phyloP scores from a whole-genome alignment of 1,139 yeast species.

The Kazachstania sp. region DNA sequence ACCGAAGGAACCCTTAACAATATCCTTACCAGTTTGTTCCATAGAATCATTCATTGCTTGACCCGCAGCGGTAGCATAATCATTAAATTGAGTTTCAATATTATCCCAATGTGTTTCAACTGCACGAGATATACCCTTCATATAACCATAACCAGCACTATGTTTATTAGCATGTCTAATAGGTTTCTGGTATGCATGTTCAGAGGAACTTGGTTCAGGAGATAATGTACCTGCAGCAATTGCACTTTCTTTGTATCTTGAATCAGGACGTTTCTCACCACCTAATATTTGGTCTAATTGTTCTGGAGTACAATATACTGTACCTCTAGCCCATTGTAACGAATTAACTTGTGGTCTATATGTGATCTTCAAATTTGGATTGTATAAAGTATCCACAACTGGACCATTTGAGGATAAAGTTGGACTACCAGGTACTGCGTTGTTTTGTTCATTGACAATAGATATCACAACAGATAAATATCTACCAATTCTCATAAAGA shows the following conservation, averaged over 20 bases:
- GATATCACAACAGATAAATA: conserved; percentile 50
- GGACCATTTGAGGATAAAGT: conserved; percentile 18
- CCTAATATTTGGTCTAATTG: conserved; percentile 55
- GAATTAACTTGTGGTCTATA: conserved; percentile 75
- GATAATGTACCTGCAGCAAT: conserved; percentile 50
- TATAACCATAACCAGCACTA: conserved; percentile 33
- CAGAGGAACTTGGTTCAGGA: conserved; percentile 27
- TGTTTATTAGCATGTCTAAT: conserved; percentile 32
- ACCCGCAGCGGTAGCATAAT: conserved; percentile 48
- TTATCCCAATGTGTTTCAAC: conserved; percentile 47
- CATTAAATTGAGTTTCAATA: conserved; percentile 48
- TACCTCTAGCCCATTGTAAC: conserved; percentile 82
- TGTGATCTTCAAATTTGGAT: conserved; percentile 56
- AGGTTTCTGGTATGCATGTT: conserved; percentile 43
- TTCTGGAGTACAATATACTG: conserved; percentile 46
- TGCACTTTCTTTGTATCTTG: conserved; percentile 48
- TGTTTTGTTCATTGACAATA: conserved; percentile 35
- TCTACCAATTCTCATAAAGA: conserved; percentile 49
- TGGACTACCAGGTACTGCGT: conserved; percentile 17
- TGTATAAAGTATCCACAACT: conserved; percentile 45
- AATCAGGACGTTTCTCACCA: conserved; percentile 49
- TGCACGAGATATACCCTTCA: conserved; percentile 38
- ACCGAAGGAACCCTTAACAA: conserved; percentile 50
- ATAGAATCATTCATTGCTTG: conserved; percentile 47
- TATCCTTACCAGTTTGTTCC: conserved; percentile 42